Evolutionary conservation across 164 flowering plant genomes (phyloP).

Genomic region (Saururus chinensis): DNA sequence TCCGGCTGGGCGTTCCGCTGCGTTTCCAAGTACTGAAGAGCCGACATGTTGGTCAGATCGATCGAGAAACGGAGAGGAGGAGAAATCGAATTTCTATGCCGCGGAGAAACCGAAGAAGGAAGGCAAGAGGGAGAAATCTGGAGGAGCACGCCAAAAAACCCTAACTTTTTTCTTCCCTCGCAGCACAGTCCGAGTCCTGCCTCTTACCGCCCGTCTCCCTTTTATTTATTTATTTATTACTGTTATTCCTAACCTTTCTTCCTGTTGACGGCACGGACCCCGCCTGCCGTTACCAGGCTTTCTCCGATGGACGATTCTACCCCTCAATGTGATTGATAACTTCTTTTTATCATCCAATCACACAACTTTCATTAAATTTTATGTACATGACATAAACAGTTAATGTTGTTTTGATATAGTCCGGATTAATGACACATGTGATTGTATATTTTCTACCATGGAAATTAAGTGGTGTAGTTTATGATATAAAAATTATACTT

Average conservation of each 20-base stretch:
- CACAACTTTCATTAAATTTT: no score
- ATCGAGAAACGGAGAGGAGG: background rate
- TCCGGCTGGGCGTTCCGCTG: constrained; percentile 74
- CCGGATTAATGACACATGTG: background rate
- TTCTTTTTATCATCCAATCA: no score
- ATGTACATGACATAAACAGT: no score
- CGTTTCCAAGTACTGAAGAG: constrained; percentile 68
- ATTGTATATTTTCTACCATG: no score
- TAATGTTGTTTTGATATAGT: background rate
- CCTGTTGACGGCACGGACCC: background rate
- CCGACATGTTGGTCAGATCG: constrained; percentile 40
- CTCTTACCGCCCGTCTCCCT: no score
- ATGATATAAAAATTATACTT: no score
- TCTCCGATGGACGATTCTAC: no score
- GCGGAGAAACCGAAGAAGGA: background rate
- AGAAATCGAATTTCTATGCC: background rate
- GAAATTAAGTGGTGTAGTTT: no score
- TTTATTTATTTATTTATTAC: no score
- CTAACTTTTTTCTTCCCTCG: background rate
- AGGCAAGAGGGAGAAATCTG: no score
- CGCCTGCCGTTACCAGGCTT: background rate
- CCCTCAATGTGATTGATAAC: no score
- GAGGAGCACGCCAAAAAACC: no score
- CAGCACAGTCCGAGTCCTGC: background rate
- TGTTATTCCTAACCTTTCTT: background rate